Base-by-base conservation (phyloP, 352 stramenopile genomes). In the Globisporangium lucens region DNA sequence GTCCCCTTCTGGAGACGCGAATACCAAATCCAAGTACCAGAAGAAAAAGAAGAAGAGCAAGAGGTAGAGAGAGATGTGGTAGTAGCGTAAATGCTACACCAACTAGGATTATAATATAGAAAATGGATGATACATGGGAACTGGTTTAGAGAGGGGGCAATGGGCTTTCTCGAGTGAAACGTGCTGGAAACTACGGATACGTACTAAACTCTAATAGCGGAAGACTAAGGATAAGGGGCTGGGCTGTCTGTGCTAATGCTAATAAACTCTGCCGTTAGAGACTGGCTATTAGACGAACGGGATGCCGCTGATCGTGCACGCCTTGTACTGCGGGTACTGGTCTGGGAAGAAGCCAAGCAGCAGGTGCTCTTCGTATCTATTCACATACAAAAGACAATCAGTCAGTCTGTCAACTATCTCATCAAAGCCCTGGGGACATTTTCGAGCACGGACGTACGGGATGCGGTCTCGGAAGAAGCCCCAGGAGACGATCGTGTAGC, bases 401-500 rank as follows among this genome's bases (percentile, higher is more conserved):
- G 17, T 58, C 27, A 35, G 10, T 24, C 22, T 1, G 27, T 55
- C 4, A 30, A 36, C 12, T 15, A 56, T 12, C 30, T 27, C 15
- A 64, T 30, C 27, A 17, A 4, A 27, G 6, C 17, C 2, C 30
- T 35, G 41, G 13, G 41, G n/a, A 20, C 4, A 51, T 24, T 24
- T 24, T 24, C 0, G 24, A 24, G 24, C 24, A 24, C 41, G 2
- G 29, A 80, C 83, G 63, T 76, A 98, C 67, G 94, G 89, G 68
- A 99, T 99, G 66, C 97, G 88, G 66, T 97, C 83, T 56, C 83
- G 78, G 72, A 99, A 99, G 72, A 99, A 99, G 33, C 78, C 91
- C 91, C 94, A 98, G 6, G 91, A 89, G 8, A 95, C 93, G 15
- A 90, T 38, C 13, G 89, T 80, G 79, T 98, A 99, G 22, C 88